These are phyloP conservation scores for Cordyceps cicadae DNA, from an alignment of 2,329 filamentous ascomycete genomes.

Conservation along the genomic window DNA sequence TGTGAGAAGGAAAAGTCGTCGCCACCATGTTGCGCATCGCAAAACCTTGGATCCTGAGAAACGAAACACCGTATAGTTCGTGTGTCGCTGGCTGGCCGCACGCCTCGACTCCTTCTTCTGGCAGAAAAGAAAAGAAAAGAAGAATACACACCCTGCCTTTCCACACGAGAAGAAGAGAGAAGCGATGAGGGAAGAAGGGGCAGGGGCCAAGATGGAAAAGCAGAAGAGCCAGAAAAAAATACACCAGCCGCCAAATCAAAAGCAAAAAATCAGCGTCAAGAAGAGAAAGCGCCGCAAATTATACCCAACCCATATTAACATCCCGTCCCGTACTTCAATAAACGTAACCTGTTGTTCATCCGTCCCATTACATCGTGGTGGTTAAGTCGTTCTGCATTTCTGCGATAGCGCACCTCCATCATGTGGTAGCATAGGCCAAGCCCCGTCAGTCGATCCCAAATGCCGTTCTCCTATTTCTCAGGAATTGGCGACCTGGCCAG, in stretches of 20 bases:
- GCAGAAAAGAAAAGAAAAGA: no score
- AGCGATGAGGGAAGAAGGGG: not conserved
- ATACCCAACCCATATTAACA: constrained; percentile 1
- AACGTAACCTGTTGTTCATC: constrained; percentile 1
- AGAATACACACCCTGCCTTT: not conserved
- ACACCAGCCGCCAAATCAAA: not conserved
- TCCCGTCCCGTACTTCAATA: not conserved
- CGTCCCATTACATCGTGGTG: constrained; percentile 7
- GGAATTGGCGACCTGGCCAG: constrained; percentile 58
- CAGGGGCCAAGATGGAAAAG: not conserved
- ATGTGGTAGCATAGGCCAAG: constrained; percentile 30
- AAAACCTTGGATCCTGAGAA: not conserved
- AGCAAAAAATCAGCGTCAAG: not conserved
- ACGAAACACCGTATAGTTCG: not conserved
- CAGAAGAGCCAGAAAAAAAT: not conserved
- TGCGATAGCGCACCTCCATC: constrained; percentile 22
- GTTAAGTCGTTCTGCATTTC: constrained; percentile 14
- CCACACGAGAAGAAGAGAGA: not conserved
- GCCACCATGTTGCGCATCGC: not conserved
- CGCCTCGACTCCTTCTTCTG: not conserved
- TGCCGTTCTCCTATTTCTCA: constrained; percentile 45
- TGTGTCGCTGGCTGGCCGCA: not conserved
- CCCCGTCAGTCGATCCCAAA: constrained; percentile 32
- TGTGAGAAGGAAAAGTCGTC: not conserved
- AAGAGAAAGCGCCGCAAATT: not conserved